Evolutionary conservation across 371 early-diverging fungal genomes (phyloP).

Genomic region (Syncephalis fuscata): DNA sequence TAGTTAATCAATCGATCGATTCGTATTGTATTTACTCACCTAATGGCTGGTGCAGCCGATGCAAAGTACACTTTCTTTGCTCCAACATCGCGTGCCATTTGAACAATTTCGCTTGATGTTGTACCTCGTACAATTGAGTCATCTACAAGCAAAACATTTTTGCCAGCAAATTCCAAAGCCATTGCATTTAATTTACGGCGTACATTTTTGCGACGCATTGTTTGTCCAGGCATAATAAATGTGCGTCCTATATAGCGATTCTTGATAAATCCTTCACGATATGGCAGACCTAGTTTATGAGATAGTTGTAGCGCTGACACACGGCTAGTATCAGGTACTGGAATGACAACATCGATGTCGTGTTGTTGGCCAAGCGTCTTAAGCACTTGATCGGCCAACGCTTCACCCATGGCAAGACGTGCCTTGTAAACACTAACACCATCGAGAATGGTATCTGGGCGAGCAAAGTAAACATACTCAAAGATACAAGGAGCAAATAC

Average conservation of each 20-base stretch:
- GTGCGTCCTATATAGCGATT: constrained; percentile 96
- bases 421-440: constrained; percentile 96
- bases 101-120: constrained; percentile 91
- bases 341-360: constrained; percentile 95
- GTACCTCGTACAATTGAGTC: constrained; percentile 97
- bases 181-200: constrained; percentile 94
- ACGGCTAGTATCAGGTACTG: constrained; percentile 92
- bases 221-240: constrained; percentile 97
- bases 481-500: constrained; percentile 87
- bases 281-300: constrained; percentile 64
- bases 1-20: too few species aligned
- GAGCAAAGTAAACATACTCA: constrained; percentile 96
- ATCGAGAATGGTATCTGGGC: constrained; percentile 94
- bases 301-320: constrained; percentile 85
- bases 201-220: constrained; percentile 79
- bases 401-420: constrained; percentile 93
- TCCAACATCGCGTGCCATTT: constrained; percentile 96
- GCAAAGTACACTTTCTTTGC: constrained; percentile 97
- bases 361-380: constrained; percentile 40
- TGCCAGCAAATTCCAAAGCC: constrained; percentile 85
- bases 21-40: too few species aligned
- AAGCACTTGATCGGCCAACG: constrained; percentile 66
- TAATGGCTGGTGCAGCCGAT: constrained; percentile 87
- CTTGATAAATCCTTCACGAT: constrained; percentile 97
- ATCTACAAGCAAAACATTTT: constrained; percentile 92